Conservation (phyloP, 2,329 filamentous ascomycete genomes). For the Leptographium lundbergii region DNA sequence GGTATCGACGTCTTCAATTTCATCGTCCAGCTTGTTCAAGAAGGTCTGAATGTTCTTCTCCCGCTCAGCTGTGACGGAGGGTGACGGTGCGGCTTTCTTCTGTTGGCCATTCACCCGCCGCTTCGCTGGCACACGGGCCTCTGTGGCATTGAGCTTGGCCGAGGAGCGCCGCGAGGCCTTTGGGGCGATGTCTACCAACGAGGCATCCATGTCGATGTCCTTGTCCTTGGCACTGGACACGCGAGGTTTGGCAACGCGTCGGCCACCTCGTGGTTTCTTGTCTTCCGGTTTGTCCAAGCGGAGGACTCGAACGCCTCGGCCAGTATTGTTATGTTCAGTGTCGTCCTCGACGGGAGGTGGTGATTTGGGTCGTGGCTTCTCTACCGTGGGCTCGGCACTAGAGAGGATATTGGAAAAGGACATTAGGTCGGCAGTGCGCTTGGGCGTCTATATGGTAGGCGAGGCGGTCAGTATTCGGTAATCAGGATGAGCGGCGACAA, state of each 20-base stretch:
- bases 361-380: constrained; percentile 36
- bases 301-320: constrained; percentile 6
- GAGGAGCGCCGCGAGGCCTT: constrained; percentile 40
- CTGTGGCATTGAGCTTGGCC: constrained; percentile 26
- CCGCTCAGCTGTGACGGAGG: constrained; percentile 37
- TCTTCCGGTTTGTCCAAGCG: constrained; percentile 15
- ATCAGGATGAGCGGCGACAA: background rate
- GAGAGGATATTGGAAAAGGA: constrained; percentile 92
- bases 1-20: constrained; percentile 29
- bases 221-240: constrained; percentile 25
- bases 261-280: constrained; percentile 7
- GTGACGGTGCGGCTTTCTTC: constrained; percentile 26
- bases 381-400: constrained; percentile 53
- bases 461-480: constrained; percentile 6
- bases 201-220: constrained; percentile 31
- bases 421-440: constrained; percentile 75
- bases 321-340: constrained; percentile 1
- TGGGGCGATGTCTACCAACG: constrained; percentile 15
- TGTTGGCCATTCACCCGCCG: constrained; percentile 46
- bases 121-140: constrained; percentile 38
- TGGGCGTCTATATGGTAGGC: constrained; percentile 42
- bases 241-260: constrained; percentile 9
- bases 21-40: constrained; percentile 34
- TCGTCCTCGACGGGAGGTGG: constrained; percentile 16
- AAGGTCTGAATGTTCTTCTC: constrained; percentile 57